Conservation (phyloP, 352 stramenopile genomes). For the Pilasporangium apinafurcum region DNA sequence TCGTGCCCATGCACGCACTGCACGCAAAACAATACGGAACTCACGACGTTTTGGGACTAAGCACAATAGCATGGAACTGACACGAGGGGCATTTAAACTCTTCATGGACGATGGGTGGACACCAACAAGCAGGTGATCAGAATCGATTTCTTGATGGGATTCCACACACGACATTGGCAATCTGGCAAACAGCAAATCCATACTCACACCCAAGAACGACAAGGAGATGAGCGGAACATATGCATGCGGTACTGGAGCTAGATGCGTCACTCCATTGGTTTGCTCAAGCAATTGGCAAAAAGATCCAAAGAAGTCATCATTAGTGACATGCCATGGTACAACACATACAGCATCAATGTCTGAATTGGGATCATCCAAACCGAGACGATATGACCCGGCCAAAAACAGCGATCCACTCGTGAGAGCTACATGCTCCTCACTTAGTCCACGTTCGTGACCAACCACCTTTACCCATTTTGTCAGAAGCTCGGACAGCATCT, state of each 20-base stretch:
- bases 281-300: conserved; percentile 65
- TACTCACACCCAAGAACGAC: conserved; percentile 76
- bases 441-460: conserved; percentile 53
- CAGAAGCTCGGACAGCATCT: conserved; percentile 60
- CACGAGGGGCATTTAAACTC: conserved; percentile 89
- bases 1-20: conserved; percentile 71
- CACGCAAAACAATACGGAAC: conserved; percentile 84
- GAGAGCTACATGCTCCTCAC: conserved; percentile 65
- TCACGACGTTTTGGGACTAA: conserved; percentile 84
- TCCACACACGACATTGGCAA: conserved; percentile 58
- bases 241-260: conserved; percentile 80
- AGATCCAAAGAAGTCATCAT: conserved; percentile 83
- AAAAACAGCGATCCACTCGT: conserved; percentile 75
- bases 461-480: conserved; percentile 75
- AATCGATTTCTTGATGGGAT: conserved; percentile 77
- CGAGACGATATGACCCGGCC: conserved; percentile 84
- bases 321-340: conserved; percentile 71
- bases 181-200: conserved; percentile 91
- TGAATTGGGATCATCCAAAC: conserved; percentile 72
- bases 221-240: conserved; percentile 93
- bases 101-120: conserved; percentile 94
- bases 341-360: conserved; percentile 85
- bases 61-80: conserved; percentile 94
- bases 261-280: conserved; percentile 54
- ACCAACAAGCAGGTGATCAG: conserved; percentile 85